Evolutionary conservation across 306 rosid species (phyloP).

Genomic region (Acacia melanoxylon): DNA sequence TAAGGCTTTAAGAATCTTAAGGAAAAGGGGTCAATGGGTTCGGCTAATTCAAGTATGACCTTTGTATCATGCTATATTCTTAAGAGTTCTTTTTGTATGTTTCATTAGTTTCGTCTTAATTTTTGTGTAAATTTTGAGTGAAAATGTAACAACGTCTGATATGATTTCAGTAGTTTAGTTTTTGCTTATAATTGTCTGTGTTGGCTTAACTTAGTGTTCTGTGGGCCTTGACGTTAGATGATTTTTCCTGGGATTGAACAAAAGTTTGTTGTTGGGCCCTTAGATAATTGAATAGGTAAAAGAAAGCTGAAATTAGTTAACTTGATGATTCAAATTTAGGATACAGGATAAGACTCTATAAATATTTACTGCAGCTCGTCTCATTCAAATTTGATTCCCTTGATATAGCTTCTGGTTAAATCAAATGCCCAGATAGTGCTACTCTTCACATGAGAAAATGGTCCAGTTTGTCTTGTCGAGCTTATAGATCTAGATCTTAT

Average conservation of each 20-base stretch:
- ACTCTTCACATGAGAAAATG: not conserved
- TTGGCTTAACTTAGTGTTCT: not conserved
- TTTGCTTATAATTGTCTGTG: not conserved
- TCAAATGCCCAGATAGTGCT: not conserved
- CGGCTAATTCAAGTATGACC: conserved; percentile 75
- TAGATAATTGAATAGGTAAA: conserved; percentile 12
- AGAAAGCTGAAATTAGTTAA: not conserved
- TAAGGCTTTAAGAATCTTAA: conserved; percentile 75
- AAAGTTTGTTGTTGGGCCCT: not conserved
- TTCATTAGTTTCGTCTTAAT: not conserved
- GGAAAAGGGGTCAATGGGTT: conserved; percentile 73
- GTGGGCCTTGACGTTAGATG: not conserved
- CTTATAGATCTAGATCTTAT: not conserved
- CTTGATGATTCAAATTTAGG: not conserved
- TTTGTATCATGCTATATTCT: not conserved
- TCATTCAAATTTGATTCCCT: conserved; percentile 8
- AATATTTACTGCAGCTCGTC: not conserved
- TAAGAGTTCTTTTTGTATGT: conserved; percentile 3
- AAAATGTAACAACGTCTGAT: not conserved
- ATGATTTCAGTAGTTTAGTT: not conserved
- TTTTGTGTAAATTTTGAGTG: not conserved
- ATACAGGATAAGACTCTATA: not conserved
- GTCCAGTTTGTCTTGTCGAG: not conserved
- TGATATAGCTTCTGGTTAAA: conserved; percentile 1
- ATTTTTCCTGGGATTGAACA: conserved; percentile 5